Evolutionary conservation across 768 basidiomycete species (phyloP).

Genomic region (Tephrocybe sp.): DNA sequence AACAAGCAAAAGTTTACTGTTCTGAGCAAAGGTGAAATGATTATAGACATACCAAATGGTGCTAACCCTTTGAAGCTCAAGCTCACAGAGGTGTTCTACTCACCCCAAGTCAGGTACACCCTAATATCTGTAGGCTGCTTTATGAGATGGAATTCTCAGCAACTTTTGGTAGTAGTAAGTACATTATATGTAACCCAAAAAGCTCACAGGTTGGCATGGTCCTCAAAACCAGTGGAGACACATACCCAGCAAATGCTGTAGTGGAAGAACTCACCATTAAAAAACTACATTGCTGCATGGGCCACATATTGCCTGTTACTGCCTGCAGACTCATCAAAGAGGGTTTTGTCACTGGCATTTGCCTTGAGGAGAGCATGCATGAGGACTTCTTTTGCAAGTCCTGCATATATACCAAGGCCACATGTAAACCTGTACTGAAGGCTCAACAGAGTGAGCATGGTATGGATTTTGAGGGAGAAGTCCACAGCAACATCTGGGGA

Average conservation of each 20-base stretch:
- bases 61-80: no score
- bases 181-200: constrained; percentile 18
- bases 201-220: constrained; percentile 21
- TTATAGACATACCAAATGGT: no score
- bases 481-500: constrained; percentile 39
- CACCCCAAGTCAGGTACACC: no score
- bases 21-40: no score
- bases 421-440: constrained; percentile 29
- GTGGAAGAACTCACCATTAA: constrained; percentile 20
- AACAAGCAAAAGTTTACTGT: no score
- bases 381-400: constrained; percentile 36
- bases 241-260: constrained; percentile 15
- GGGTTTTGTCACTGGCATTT: constrained; percentile 30
- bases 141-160: no score
- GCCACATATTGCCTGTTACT: constrained; percentile 30
- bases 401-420: constrained; percentile 44
- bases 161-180: no score
- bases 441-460: constrained; percentile 27
- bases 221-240: constrained; percentile 22
- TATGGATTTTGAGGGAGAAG: constrained; percentile 29
- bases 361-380: constrained; percentile 17
- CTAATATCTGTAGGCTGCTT: no score
- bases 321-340: constrained; percentile 24
- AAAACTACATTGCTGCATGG: constrained; percentile 32
- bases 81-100: no score